These are phyloP conservation scores for Whalleya microplaca DNA, from an alignment of 2,329 filamentous ascomycete genomes.

Conservation along the genomic window DNA sequence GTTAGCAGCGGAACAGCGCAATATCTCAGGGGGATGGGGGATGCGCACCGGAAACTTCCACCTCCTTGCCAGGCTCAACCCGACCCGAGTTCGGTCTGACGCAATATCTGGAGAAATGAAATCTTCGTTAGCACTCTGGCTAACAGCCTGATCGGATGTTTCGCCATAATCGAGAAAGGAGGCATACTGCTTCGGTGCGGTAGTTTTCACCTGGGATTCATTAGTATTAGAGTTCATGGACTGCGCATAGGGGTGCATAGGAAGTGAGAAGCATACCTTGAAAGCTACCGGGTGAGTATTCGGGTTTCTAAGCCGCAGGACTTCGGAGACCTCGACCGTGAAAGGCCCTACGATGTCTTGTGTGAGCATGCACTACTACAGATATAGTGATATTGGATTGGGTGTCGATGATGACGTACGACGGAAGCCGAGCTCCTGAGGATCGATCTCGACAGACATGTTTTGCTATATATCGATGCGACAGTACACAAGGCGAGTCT, in stretches of 20 bases:
- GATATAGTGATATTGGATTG: neutral
- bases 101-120: conserved; percentile 73
- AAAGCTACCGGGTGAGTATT: conserved; percentile 67
- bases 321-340: conserved; percentile 67
- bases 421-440: conserved; percentile 88
- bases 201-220: conserved; percentile 85
- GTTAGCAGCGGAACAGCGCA: conserved; percentile 29
- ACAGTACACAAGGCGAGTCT: conserved; percentile 16
- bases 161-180: conserved; percentile 21
- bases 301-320: conserved; percentile 67
- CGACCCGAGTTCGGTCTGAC: conserved; percentile 96
- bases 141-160: conserved; percentile 19
- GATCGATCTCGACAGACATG: conserved; percentile 96
- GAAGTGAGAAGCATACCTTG: conserved; percentile 61
- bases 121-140: conserved; percentile 23
- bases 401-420: conserved; percentile 61
- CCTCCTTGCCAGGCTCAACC: conserved; percentile 85
- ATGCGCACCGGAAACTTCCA: conserved; percentile 85
- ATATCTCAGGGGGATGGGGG: neutral
- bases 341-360: conserved; percentile 59
- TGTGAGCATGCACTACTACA: conserved; percentile 24
- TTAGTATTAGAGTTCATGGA: conserved; percentile 32
- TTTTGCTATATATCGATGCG: conserved; percentile 36
- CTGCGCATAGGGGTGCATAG: conserved; percentile 1
- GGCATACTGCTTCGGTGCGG: conserved; percentile 94